Base-by-base conservation (phyloP, 2,329 filamentous ascomycete species). In the Thelonectria blattea region DNA sequence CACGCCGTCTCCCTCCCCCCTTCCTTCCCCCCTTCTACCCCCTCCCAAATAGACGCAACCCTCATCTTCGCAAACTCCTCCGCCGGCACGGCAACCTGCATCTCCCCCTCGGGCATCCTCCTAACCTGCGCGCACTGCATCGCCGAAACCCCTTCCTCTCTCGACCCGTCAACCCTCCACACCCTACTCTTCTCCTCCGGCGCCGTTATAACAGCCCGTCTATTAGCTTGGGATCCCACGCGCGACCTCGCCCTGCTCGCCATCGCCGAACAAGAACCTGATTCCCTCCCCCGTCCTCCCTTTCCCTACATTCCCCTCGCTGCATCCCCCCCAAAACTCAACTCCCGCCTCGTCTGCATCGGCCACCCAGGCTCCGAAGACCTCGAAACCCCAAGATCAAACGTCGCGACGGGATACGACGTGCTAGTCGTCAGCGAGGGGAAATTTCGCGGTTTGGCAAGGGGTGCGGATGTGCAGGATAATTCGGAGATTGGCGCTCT, bases 41-140 rank as follows among this genome's bases (percentile, higher is more conserved):
- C 41, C 39, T 15, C 56, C 52, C 59, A 64, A 4, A 50, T 64
- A 9, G 58, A 46, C 7, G 69, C 74, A 34, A 77, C 76, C 5
- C 73, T 83, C 5, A 76, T 84, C 22, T 85, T 84, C 61, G 79
- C 79, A 0, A 80, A 82, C 60, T 69, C 79, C 24, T 78, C 82
- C 61, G 82, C 81, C 5, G 81, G 81, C 5, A 84, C 81, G 1
- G 82, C 82, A 0, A 76, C 84, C 2, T 84, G 81, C 62, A 78
- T 84, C 34, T 75, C 77, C 0, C 63, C 74, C 0, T 56, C 68
- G 3, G 82, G 83, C 5, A 71, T 82, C 42, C 64, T 83, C 5
- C 69, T 84, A 18, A 83, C 81, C 2, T 84, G 82, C 67, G 75
- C 82, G 0, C 83, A 84, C 60, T 84, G 82, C 63, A 71, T 84